Evolutionary conservation across 2,329 filamentous ascomycete species (phyloP), one percentile per base, ranked within the genome.

Genomic region (Periconia macrospinosa): DNA sequence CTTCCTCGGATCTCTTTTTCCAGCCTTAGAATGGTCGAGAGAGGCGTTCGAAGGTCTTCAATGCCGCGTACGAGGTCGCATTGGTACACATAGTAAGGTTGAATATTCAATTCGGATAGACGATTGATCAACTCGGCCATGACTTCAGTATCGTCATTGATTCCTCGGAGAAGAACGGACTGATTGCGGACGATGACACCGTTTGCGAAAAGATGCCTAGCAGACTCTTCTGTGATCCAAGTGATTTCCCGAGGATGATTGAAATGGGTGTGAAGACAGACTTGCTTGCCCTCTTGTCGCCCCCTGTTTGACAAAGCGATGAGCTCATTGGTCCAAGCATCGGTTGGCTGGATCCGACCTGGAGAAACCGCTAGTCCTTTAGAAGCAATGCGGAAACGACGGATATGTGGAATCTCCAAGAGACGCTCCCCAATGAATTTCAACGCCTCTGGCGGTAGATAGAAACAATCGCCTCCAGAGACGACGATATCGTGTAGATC

Each of bases 11-110:
- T 76, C 41, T 82, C 66, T 19, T 78, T 75, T 66, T 88, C 84
- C 0, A 88, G 72, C 17, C 83, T 72, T 15, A 87, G 75, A 45
- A 85, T 85, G 1, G 80, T 83, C 42, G 77, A 76, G 11, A 88
- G 76, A 2, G 84, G 83, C 0, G 85, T 88, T 8, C 85, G 81
- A 19, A 87, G 74, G 61, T 88, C 84, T 71, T 88, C 85, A 2
- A 84, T 76, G 43, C 79, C 81, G 27, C 76, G 70, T 9, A 86
- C 83, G 79, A 87, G 83, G 66, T 88, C 85, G 45, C 81, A 82
- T 63, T 86, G 84, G 67, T 87, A 88, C 48, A 88, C 80, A 61
- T 88, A 88, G 67, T 87, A 87, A 6, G 85, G 85, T 47, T 79
- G 73, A 45, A 87, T 79, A 42, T 81, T 82, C 55, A 83, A 82